phyloP scores from a whole-genome alignment of 2,329 filamentous ascomycete species.

The Xylaria sp. region DNA sequence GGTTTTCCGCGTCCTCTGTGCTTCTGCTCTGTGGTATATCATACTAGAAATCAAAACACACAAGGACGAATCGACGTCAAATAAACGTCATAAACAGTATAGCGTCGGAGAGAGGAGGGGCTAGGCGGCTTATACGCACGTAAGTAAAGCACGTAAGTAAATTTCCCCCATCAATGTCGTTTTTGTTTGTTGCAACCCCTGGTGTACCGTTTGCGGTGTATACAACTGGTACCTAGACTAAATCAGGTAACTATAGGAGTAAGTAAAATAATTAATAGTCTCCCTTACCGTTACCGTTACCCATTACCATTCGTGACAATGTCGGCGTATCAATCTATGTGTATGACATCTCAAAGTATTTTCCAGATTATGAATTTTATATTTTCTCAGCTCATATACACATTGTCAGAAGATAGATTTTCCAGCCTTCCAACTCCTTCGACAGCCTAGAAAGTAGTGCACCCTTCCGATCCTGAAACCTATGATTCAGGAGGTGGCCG shows the following conservation, averaged over 20 bases:
- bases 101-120: conserved; percentile 15
- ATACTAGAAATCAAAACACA: conserved; percentile 42
- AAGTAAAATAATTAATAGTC: no score
- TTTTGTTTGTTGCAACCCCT: no score
- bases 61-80: conserved; percentile 37
- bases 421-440: background rate
- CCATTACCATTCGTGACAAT: background rate
- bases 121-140: no score
- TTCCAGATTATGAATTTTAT: background rate
- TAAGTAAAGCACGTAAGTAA: no score
- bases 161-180: no score
- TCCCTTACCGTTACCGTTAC: background rate
- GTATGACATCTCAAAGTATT: background rate
- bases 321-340: no score
- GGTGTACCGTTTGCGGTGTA: background rate
- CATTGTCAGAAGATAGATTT: background rate
- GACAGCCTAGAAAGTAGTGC: background rate
- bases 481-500: conserved; percentile 41
- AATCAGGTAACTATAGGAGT: no score
- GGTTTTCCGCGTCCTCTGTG: conserved; percentile 39
- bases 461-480: background rate
- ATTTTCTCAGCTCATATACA: background rate
- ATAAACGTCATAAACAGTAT: conserved; percentile 45
- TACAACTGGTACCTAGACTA: no score
- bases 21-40: background rate